Evolutionary conservation across 257 asterid species (phyloP), one percentile per base, ranked within the genome.

Genomic region (Euphrasia confusa): DNA sequence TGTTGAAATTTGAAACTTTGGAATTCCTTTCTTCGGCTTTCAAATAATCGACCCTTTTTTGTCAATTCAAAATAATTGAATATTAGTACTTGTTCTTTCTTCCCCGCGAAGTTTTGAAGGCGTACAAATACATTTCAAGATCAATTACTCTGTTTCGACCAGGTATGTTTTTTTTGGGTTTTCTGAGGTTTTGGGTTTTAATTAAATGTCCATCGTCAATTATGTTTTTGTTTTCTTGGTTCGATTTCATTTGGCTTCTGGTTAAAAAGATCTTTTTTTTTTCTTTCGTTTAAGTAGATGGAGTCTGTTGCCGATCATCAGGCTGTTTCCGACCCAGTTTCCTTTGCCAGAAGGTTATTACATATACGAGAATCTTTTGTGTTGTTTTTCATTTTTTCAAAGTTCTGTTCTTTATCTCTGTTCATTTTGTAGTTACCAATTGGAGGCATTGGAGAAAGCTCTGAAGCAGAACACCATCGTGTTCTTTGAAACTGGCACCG

Each of bases 401-500:
- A 49, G 9, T 42, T 56, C 49, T 24, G 24, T 61, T 68, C 61
- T 9, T 54, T 27, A 12, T 10, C 1, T 26, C 11, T 33, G 4
- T 58, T 66, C 66, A 58, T 12, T 0, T 58, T 69, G 73, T 64
- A 90, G 98, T 63, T 87, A 90, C 76, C 94, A 90, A 67, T 63
- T 85, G 73, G 98, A 90, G 63, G 98, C 96, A 4, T 64, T 90
- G 63, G 95, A 85, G 69, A 72, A 7, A 48, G 91, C 95, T 17
- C 45, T 87, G 18, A 69, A 78, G 68, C 81, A 76, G 64, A 87
- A 90, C 69, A 90, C 97, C 0, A 71, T 87, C 65, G 94, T 80
- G 60, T 87, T 59, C 84, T 71, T 90, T 3, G 98, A 90, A 68
- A 90, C 95, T 1, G 96, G 98, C 47, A 78, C 91, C 0, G 96